Conservation (phyloP, 2,329 filamentous ascomycete genomes). For the Claviceps capensis region DNA sequence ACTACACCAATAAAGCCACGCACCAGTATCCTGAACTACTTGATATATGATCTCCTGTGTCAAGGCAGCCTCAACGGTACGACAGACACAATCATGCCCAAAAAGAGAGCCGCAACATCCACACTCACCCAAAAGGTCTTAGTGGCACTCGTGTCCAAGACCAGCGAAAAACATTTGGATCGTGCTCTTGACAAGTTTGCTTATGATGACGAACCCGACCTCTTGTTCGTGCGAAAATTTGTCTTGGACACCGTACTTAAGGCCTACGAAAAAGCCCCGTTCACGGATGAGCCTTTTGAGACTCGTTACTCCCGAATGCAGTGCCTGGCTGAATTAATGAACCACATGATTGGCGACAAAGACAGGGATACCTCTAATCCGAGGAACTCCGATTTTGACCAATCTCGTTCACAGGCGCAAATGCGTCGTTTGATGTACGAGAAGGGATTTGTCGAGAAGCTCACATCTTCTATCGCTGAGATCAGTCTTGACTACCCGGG, state of each 20-base stretch:
- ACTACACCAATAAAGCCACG: slow-evolving; percentile 88
- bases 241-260: slow-evolving; percentile 87
- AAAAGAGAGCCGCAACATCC: slow-evolving; percentile 78
- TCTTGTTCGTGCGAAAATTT: slow-evolving; percentile 87
- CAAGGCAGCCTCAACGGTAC: slow-evolving; percentile 49
- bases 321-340: slow-evolving; percentile 80
- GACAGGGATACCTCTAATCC: slow-evolving; percentile 41
- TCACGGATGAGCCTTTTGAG: slow-evolving; percentile 68
- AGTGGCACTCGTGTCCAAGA: slow-evolving; percentile 77
- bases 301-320: slow-evolving; percentile 79
- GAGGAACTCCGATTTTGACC: slow-evolving; percentile 25
- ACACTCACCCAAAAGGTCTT: slow-evolving; percentile 76
- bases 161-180: slow-evolving; percentile 57
- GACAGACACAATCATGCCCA: slow-evolving; percentile 59
- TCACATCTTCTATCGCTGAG: slow-evolving; percentile 87
- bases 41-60: slow-evolving; percentile 66
- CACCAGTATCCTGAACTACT: slow-evolving; percentile 83
- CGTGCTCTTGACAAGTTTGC: slow-evolving; percentile 44
- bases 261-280: slow-evolving; percentile 77
- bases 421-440: slow-evolving; percentile 95
- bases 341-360: slow-evolving; percentile 75
- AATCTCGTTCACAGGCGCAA: slow-evolving; percentile 57
- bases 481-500: slow-evolving; percentile 90
- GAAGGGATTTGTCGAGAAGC: slow-evolving; percentile 80
- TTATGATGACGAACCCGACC: slow-evolving; percentile 65